Base-by-base conservation (phyloP, 129 eudicot genomes). In the Logfia minima region DNA sequence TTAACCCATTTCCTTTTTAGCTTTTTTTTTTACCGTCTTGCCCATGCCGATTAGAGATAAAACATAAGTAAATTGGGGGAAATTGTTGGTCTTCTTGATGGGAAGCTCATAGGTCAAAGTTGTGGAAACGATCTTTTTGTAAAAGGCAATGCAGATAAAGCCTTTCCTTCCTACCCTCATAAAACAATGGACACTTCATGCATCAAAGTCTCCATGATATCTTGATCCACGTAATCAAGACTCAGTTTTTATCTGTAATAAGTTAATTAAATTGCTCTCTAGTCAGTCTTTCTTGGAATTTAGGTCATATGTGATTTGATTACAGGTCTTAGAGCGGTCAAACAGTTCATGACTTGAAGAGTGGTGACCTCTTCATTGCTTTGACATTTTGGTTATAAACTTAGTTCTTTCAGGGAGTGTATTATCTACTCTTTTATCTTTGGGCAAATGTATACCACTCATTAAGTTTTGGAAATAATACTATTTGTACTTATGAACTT, bases 131-230 rank as follows among this genome's bases (percentile, higher is more conserved):
- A 37, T 9, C 32, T 37, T 35, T 68, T 18, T 23, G 62, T 41
- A 23, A 51, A 51, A 28, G 26, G 39, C 48, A 48, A 17, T 45
- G 75, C 24, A 70, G 45, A 14, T 21, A 41, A 21, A 41, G n/a
- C 56, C 11, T 39, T 14, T 21, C 58, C 60, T 70, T 16, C 6
- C 51, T 34, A 16, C 61, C 41, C 75, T 71, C 32, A 56, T 32
- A 53, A 21, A 55, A 5, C 28, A 7, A 52, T 52, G 52, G 68
- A 23, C 21, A 55, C 55, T 58, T 34, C 35, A 3, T 59, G 32
- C 77, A 31, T 58, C 28, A 14, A 58, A 35, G 37, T 58, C 32
- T 22, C 77, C 77, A 61, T 74, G 78, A 74, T 39, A 75, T 28
- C 16, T 75, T 63, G 59, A 75, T 61, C 61, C 26, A 43, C 59